A percentile compares a stretch with the other conserved stretches of the same genome.
Conservation (phyloP, 768 basidiomycete genomes). For the Boletus rex-veris region DNA sequence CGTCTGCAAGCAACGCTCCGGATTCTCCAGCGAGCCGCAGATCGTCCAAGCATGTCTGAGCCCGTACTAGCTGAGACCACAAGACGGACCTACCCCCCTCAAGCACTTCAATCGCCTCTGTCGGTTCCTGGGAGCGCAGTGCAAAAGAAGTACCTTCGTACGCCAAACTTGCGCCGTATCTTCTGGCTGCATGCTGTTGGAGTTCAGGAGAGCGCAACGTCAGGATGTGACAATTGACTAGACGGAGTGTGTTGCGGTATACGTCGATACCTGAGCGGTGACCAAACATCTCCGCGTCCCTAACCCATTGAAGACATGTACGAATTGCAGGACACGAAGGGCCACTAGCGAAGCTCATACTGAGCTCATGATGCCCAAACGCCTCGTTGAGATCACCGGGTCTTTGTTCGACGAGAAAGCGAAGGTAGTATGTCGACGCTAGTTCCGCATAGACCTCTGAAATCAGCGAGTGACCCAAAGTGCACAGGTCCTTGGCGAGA, state of each 20-base stretch:
- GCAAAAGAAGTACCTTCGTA: conserved; percentile 28
- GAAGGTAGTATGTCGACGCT: conserved; percentile 23
- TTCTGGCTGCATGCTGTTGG: conserved; percentile 13
- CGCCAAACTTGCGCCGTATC: conserved; percentile 17
- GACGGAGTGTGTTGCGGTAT: conserved; percentile 26
- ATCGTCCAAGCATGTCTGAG: conserved; percentile 24
- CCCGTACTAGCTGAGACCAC: conserved; percentile 33
- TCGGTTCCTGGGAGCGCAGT: conserved; percentile 18
- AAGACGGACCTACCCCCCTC: conserved; percentile 33
- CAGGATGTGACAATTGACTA: conserved; percentile 20
- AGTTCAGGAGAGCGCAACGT: conserved; percentile 16
- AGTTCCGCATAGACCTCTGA: conserved; percentile 24
- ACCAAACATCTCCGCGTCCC: conserved; percentile 16
- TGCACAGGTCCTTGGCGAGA: conserved; percentile 22
- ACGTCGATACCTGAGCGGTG: conserved; percentile 30
- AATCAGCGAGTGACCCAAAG: conserved; percentile 17
- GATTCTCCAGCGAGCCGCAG: conserved; percentile 20
- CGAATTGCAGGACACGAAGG: conserved; percentile 18
- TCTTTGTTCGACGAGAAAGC: conserved; percentile 19
- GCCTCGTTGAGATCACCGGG: conserved; percentile 23
- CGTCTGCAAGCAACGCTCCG: conserved; percentile 16
- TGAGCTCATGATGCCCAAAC: conserved; percentile 24
- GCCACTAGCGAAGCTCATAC: conserved; percentile 13
- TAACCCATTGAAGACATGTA: conserved; percentile 22
- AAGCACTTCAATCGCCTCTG: conserved; percentile 29